Evolutionary conservation across 2,329 filamentous ascomycete genomes (phyloP).

Genomic region (Aaosphaeria arxii): DNA sequence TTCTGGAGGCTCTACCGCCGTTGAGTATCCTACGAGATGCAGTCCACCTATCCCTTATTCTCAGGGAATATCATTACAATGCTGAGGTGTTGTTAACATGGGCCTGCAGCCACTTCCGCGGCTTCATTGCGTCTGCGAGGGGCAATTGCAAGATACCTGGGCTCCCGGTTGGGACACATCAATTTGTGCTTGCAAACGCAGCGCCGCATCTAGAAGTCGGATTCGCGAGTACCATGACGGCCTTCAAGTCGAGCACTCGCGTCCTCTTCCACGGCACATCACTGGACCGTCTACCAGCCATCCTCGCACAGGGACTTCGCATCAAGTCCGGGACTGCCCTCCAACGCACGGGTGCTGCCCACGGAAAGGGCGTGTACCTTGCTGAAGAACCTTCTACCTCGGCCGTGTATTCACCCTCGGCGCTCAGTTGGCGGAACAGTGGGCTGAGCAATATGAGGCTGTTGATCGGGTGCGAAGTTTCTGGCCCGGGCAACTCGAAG

Average conservation of each 20-base stretch:
- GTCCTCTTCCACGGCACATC: constrained; percentile 34
- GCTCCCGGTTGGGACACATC: constrained; percentile 23
- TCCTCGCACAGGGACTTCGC: constrained; percentile 26
- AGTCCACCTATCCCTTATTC: constrained; percentile 11
- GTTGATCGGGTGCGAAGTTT: constrained; percentile 28
- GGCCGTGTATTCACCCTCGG: constrained; percentile 17
- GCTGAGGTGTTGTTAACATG: constrained; percentile 27
- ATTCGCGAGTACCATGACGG: constrained; percentile 13
- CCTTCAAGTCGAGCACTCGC: constrained; percentile 8
- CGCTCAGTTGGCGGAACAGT: constrained; percentile 22
- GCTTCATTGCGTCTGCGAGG: constrained; percentile 24
- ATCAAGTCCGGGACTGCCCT: constrained; percentile 24
- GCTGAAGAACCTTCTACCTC: constrained; percentile 26
- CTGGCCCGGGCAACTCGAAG: constrained; percentile 14
- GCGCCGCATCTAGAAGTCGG: constrained; percentile 20
- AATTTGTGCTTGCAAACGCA: constrained; percentile 31
- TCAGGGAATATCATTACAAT: constrained; percentile 12
- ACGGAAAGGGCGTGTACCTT: constrained; percentile 32
- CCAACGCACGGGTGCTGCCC: constrained; percentile 27
- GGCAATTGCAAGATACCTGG: constrained; percentile 24
- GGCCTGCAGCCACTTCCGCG: constrained; percentile 26
- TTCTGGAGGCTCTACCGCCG: constrained; percentile 24
- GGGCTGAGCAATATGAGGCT: constrained; percentile 23
- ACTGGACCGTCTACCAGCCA: constrained; percentile 28
- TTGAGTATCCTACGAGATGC: constrained; percentile 16